These are phyloP conservation scores for Polyporus arcularius DNA, from an alignment of 768 basidiomycete genomes.

Conservation along the genomic window DNA sequence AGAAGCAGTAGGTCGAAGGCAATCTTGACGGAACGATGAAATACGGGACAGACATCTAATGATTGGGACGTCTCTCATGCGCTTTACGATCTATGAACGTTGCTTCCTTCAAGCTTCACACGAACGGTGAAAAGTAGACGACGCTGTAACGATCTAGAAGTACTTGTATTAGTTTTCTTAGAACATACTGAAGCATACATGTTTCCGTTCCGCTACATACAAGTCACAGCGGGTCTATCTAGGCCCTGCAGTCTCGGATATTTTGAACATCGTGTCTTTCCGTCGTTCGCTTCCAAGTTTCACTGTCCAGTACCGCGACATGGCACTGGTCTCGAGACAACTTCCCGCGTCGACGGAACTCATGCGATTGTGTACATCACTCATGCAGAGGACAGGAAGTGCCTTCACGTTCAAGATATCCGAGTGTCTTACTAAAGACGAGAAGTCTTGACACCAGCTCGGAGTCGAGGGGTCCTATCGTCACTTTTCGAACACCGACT, in stretches of 20 bases:
- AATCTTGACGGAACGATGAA: neutral
- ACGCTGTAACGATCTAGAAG: neutral
- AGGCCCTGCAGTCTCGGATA: too few species aligned
- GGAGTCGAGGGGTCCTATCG: too few species aligned
- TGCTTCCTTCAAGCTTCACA: neutral
- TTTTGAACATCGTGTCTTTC: neutral
- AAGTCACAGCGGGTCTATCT: neutral
- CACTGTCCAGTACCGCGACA: too few species aligned
- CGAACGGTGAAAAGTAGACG: neutral
- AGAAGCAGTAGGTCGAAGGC: slow-evolving; percentile 9
- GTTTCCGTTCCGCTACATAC: neutral
- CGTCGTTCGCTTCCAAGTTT: too few species aligned
- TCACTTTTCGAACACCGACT: too few species aligned
- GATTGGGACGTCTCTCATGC: neutral
- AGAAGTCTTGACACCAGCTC: too few species aligned
- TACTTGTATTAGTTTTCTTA: neutral
- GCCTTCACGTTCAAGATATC: too few species aligned
- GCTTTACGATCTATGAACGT: neutral
- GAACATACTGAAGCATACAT: neutral
- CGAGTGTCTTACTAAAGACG: too few species aligned
- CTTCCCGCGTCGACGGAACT: too few species aligned
- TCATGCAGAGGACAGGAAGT: too few species aligned
- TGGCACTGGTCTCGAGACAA: too few species aligned
- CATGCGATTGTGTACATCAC: too few species aligned
- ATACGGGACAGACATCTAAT: neutral